Conservation (phyloP, 2,329 filamentous ascomycete species). For the Cladosporium halotolerans region DNA sequence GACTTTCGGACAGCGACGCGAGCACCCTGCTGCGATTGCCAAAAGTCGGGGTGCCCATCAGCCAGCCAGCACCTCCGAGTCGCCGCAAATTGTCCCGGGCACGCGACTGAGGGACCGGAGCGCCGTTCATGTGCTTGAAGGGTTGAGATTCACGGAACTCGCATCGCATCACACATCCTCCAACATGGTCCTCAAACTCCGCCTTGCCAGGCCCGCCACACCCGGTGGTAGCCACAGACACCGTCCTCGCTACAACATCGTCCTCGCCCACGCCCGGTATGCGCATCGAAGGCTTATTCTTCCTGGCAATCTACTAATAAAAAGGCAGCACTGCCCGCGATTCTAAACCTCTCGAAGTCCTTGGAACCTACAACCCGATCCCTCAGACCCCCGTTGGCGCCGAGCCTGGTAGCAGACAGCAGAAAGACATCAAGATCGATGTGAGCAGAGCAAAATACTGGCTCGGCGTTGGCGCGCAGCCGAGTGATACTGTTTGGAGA, state of each 20-base stretch:
- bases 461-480: conserved; percentile 94
- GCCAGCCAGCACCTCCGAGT: neutral
- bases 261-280: conserved; percentile 86
- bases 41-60: neutral
- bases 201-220: conserved; percentile 83
- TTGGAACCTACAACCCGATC: conserved; percentile 60
- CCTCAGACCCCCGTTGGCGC: conserved; percentile 50
- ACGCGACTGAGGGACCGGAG: too few relatives aligned
- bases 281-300: conserved; percentile 18
- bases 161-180: neutral
- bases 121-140: too few relatives aligned
- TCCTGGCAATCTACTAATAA: neutral
- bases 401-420: conserved; percentile 54
- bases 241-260: conserved; percentile 94
- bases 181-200: conserved; percentile 79
- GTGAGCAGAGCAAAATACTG: conserved; percentile 79
- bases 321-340: conserved; percentile 70
- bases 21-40: neutral
- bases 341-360: conserved; percentile 85
- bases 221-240: conserved; percentile 55
- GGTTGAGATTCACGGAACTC: too few relatives aligned
- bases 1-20: neutral
- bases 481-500: conserved; percentile 82
- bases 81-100: conserved; percentile 2
- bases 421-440: conserved; percentile 91